Conservation (phyloP, 78 protist genomes). For the Paulinella micropora region DNA sequence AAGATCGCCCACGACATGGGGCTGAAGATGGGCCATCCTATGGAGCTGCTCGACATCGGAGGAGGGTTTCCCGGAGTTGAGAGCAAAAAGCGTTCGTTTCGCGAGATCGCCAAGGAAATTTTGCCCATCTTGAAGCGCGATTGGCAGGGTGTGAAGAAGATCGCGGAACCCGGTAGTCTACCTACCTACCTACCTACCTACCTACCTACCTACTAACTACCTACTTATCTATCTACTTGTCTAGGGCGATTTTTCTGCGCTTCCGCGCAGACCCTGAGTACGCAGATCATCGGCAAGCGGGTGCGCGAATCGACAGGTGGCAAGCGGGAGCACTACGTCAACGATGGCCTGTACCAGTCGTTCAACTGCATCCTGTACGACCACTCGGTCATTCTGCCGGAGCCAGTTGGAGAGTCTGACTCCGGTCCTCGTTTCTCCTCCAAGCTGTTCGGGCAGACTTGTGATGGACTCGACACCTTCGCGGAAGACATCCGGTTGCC, state of each 20-base stretch:
- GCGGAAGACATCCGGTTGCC: neutral
- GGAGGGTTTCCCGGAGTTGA: constrained; percentile 89
- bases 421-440: too few species aligned
- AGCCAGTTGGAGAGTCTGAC: too few species aligned
- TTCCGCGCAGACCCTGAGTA: constrained; percentile 48
- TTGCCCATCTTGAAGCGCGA: constrained; percentile 37
- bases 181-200: too few species aligned
- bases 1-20: constrained; percentile 7
- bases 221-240: too few species aligned
- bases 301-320: neutral
- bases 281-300: constrained; percentile 46
- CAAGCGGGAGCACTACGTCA: constrained; percentile 44
- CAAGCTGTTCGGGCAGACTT: constrained; percentile 98
- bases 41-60: constrained; percentile 80
- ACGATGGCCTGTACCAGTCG: constrained; percentile 80
- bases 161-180: constrained; percentile 95
- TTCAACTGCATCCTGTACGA: constrained; percentile 80
- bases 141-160: constrained; percentile 62
- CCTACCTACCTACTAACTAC: too few species aligned
- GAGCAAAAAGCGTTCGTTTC: constrained; percentile 38
- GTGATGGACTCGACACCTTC: constrained; percentile 72
- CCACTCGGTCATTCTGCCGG: constrained; percentile 39
- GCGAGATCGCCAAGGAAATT: constrained; percentile 39
- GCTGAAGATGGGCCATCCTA: constrained; percentile 10
- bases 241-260: constrained; percentile 69